A percentile compares a stretch with the other conserved stretches of the same genome.
Conservation (phyloP, 345 rosid genomes). For the Raphanus raphanistrum region DNA sequence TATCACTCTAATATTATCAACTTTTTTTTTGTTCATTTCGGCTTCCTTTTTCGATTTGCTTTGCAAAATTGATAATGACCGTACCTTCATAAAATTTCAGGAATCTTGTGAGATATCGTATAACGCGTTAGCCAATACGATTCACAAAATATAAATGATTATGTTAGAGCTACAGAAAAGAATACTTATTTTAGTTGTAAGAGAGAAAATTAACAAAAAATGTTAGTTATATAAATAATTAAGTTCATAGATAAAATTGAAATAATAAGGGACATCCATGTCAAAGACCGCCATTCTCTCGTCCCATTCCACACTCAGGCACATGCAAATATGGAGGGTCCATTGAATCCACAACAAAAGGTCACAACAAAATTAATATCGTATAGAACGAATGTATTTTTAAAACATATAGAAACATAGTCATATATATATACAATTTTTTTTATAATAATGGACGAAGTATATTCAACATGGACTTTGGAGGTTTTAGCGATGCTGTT, state of each 20-base stretch:
- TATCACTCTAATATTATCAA: too few species aligned
- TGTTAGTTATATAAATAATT: not conserved
- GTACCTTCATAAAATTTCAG: too few species aligned
- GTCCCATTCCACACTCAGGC: constrained; percentile 38
- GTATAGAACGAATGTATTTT: constrained; percentile 20
- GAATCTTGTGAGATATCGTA: too few species aligned
- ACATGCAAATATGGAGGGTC: constrained; percentile 44
- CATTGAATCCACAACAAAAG: constrained; percentile 40
- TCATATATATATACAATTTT: not conserved
- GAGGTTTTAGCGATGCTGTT: constrained; percentile 35
- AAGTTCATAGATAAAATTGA: not conserved
- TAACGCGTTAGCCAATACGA: too few species aligned
- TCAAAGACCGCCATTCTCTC: constrained; percentile 39
- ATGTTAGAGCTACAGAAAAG: not conserved
- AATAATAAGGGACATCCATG: constrained; percentile 25
- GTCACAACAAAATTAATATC: constrained; percentile 33
- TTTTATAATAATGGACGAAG: constrained; percentile 13
- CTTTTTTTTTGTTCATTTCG: too few species aligned
- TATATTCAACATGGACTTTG: constrained; percentile 39
- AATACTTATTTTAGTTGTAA: not conserved
- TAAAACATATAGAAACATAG: constrained; percentile 18
- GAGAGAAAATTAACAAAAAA: not conserved
- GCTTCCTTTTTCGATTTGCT: too few species aligned
- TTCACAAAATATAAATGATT: not conserved
- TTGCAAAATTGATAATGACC: too few species aligned